Percentiles rank a stretch among this genome's conserved stretches.
Evolutionary conservation across 176 grass and related monocot genomes (phyloP).

Genomic region (Cenchrus purpureus): DNA sequence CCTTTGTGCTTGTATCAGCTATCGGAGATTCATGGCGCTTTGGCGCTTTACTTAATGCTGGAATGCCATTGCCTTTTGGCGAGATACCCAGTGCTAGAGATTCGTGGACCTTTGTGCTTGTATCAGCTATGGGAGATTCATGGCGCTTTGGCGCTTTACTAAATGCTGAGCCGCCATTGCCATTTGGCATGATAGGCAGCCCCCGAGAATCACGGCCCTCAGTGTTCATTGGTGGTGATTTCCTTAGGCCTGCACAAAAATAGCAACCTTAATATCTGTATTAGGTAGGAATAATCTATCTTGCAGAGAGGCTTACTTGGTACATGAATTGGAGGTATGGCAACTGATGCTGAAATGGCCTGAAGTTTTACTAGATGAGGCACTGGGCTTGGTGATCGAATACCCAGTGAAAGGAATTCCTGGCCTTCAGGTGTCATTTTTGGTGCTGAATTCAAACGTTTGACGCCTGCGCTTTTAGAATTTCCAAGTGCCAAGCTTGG

Average conservation of each 20-base stretch:
- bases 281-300: not conserved
- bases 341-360: not conserved
- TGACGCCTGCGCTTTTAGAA: slow-evolving; percentile 16
- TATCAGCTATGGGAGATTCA: slow-evolving; percentile 9
- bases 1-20: not conserved
- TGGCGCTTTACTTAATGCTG: slow-evolving; percentile 33
- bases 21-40: not conserved
- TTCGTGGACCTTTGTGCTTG: not conserved
- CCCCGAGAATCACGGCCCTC: slow-evolving; percentile 25
- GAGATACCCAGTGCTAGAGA: slow-evolving; percentile 36
- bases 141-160: slow-evolving; percentile 11
- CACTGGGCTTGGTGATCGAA: slow-evolving; percentile 31
- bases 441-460: slow-evolving; percentile 22
- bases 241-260: slow-evolving; percentile 26
- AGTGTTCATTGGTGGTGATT: not conserved
- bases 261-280: not conserved
- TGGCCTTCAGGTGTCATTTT: slow-evolving; percentile 37
- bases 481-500: slow-evolving; percentile 48
- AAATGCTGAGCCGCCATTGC: slow-evolving; percentile 25
- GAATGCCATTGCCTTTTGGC: slow-evolving; percentile 29
- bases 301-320: slow-evolving; percentile 38
- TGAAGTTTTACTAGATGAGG: slow-evolving; percentile 18
- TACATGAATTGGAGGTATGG: not conserved
- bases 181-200: slow-evolving; percentile 29
- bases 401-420: slow-evolving; percentile 45